Evolutionary conservation across 306 rosid genomes (phyloP), one percentile per base, ranked within the genome.

Genomic region (Herpetospermum pedunculosum): DNA sequence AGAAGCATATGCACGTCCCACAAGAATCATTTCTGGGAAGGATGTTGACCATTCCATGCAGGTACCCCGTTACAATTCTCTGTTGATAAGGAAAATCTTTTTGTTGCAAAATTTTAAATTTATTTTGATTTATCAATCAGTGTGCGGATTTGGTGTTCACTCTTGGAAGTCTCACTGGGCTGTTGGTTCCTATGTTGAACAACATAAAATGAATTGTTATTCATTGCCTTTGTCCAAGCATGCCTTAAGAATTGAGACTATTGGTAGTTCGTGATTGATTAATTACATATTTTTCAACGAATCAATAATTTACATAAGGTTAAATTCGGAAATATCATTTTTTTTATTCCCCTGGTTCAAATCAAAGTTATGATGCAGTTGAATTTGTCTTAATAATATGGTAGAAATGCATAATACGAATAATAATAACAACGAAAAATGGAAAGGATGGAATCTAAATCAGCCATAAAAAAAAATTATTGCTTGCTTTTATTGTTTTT

Each of bases 21-120:
- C 97, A 16, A 89, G 98, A 89, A 93, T 93, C 81, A 96, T 89
- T 43, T 92, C 93, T 15, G 98, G 97, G 70, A 93, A 91, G 85
- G 89, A 90, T 32, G 78, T 79, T 54, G 85, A 83, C 73, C 59
- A 81, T 77, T 55, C 85, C 65, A 32, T 21, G 23, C 85, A 89
- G 97, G 98, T 90, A 83, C 41, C 7, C 6, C 21, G 49, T 75
- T 38, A 19, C 23, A 13, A 58, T 52, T 50, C 21, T 37, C 16
- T 63, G 70, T 63, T 63, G 29, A n/a, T 2, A n/a, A 35, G 7
- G 70, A 38, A 35, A 62, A 34, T 32, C 26, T 3, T 30, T 62
- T 32, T 32, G 26, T 4, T 62, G 14, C 21, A 10, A 18, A 62
- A n/a, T 34, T 16, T 16, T n/a, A 7, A 62, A 16, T 32, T 18